Percentiles rank a stretch among this genome's conserved stretches.
These are phyloP conservation scores for Scleroderma bovista DNA, from an alignment of 768 basidiomycete species.

Conservation along the genomic window DNA sequence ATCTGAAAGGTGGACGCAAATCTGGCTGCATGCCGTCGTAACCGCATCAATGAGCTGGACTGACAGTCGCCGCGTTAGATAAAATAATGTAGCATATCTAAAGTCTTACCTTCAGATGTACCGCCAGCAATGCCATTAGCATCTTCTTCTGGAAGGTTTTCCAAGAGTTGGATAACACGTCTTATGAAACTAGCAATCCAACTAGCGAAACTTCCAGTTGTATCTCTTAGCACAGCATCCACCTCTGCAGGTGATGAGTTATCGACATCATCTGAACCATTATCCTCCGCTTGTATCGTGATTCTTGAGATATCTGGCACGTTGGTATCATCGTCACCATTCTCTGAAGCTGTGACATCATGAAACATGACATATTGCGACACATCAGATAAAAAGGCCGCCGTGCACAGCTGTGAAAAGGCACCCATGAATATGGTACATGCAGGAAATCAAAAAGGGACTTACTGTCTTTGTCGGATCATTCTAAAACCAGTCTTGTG, in stretches of 20 bases:
- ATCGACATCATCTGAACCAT: not conserved
- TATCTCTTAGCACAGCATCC: conserved; percentile 63
- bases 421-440: not conserved
- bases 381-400: conserved; percentile 60
- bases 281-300: conserved; percentile 6
- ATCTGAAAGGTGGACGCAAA: conserved; percentile 64
- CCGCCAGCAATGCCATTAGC: conserved; percentile 84
- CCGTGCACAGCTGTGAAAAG: conserved; percentile 35
- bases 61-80: conserved; percentile 57
- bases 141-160: conserved; percentile 93
- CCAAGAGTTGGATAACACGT: conserved; percentile 75
- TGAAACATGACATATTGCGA: conserved; percentile 48
- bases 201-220: conserved; percentile 71
- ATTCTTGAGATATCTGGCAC: conserved; percentile 47
- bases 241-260: conserved; percentile 57
- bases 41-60: conserved; percentile 76
- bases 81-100: conserved; percentile 68
- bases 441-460: conserved; percentile 56
- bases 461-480: conserved; percentile 78
- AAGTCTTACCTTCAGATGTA: conserved; percentile 48
- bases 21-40: conserved; percentile 64
- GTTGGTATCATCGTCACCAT: conserved; percentile 40
- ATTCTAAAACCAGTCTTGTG: conserved; percentile 42
- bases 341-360: conserved; percentile 50
- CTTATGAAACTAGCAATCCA: conserved; percentile 79